These are phyloP conservation scores for Linderniella brevidens DNA, from an alignment of 257 asterid genomes.

Conservation along the genomic window DNA sequence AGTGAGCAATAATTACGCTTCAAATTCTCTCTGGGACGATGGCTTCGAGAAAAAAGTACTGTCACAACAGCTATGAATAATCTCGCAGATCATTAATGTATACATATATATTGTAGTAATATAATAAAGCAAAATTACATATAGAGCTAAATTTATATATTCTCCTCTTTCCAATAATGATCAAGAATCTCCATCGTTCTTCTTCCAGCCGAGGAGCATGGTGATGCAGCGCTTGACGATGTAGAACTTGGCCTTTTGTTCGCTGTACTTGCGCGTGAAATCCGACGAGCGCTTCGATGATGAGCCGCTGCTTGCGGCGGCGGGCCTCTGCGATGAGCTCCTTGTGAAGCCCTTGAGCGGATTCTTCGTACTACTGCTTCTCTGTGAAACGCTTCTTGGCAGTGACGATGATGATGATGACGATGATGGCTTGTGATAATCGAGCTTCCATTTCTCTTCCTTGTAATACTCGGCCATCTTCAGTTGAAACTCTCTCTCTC, in stretches of 20 bases:
- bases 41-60: too few relatives aligned
- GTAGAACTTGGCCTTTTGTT: constrained; percentile 4
- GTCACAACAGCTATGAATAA: too few relatives aligned
- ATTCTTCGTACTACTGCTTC: background rate
- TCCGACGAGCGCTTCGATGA: background rate
- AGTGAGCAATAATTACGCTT: too few relatives aligned
- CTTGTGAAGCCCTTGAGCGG: background rate
- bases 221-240: constrained; percentile 5
- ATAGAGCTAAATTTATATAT: too few relatives aligned
- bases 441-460: too few relatives aligned
- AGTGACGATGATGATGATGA: background rate
- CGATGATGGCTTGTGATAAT: too few relatives aligned
- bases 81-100: too few relatives aligned
- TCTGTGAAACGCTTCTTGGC: background rate
- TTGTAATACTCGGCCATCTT: too few relatives aligned
- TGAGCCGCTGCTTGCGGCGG: background rate
- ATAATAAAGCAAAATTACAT: too few relatives aligned
- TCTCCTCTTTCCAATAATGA: background rate
- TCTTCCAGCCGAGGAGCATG: constrained; percentile 3
- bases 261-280: constrained; percentile 7
- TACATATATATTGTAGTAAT: too few relatives aligned
- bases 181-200: constrained; percentile 6
- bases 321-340: constrained; percentile 1
- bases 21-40: too few relatives aligned
- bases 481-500: too few relatives aligned